phyloP scores from a whole-genome alignment of 768 basidiomycete species.

The Tylopilus subfusipes region DNA sequence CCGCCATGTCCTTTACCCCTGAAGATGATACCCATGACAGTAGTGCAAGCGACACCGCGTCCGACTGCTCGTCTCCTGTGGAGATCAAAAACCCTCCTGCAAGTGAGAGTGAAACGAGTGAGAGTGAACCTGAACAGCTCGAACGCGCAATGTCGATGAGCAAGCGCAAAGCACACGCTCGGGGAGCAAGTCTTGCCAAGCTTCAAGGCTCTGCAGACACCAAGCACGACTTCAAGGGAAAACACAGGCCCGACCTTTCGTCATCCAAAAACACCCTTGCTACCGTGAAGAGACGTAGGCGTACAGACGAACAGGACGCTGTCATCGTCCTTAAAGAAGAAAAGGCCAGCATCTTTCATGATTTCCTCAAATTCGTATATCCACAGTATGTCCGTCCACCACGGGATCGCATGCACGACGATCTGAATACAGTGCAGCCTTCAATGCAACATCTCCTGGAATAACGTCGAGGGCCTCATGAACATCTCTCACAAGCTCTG shows the following conservation, averaged over 20 bases:
- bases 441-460: constrained; percentile 93
- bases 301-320: constrained; percentile 61
- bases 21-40: constrained; percentile 44
- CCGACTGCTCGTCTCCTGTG: constrained; percentile 42
- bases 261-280: constrained; percentile 36
- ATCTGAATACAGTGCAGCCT: constrained; percentile 42
- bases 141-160: constrained; percentile 12
- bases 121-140: constrained; percentile 34
- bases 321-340: constrained; percentile 90
- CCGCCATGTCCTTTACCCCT: constrained; percentile 60
- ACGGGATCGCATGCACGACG: neutral
- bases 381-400: constrained; percentile 63
- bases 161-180: constrained; percentile 37
- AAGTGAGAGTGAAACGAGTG: constrained; percentile 35
- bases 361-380: constrained; percentile 90
- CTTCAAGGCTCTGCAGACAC: constrained; percentile 40
- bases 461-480: constrained; percentile 89
- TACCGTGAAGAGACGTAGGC: constrained; percentile 40
- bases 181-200: constrained; percentile 57
- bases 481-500: constrained; percentile 89
- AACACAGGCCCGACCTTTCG: constrained; percentile 14
- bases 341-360: constrained; percentile 84
- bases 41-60: constrained; percentile 26
- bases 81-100: constrained; percentile 36
- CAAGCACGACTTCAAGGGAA: constrained; percentile 26